phyloP scores from a whole-genome alignment of 768 basidiomycete species.

The Pholiota microspora region DNA sequence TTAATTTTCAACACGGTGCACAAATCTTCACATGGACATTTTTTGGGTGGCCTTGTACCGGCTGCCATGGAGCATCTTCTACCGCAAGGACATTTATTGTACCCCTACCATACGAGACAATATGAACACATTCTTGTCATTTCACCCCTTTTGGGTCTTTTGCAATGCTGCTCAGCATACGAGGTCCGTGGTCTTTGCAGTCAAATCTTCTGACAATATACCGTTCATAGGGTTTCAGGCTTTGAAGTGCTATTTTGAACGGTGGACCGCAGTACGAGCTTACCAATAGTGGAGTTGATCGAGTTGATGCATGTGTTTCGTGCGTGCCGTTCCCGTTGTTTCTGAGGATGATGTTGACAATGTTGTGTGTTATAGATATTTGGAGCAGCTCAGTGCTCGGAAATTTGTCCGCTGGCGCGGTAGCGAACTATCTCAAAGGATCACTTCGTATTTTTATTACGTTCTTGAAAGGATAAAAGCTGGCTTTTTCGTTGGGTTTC shows the following conservation, averaged over 20 bases:
- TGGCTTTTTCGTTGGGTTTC: neutral
- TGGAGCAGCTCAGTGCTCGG: too few relatives aligned
- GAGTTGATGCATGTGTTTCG: neutral
- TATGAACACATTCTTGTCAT: conserved; percentile 31
- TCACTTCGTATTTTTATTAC: too few relatives aligned
- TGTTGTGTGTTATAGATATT: neutral
- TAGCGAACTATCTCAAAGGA: too few relatives aligned
- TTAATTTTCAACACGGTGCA: conserved; percentile 28
- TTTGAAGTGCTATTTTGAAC: neutral
- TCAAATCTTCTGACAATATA: too few relatives aligned
- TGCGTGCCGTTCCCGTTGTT: neutral
- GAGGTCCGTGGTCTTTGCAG: neutral
- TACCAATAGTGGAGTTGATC: neutral
- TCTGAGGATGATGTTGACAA: conserved; percentile 3
- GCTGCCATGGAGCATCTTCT: conserved; percentile 34
- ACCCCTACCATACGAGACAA: conserved; percentile 42
- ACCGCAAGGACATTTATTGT: conserved; percentile 43
- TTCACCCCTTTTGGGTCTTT: neutral
- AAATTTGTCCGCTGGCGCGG: too few relatives aligned
- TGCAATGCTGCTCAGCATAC: neutral
- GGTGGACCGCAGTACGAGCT: neutral
- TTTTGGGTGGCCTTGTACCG: conserved; percentile 25
- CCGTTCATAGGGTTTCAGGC: too few relatives aligned
- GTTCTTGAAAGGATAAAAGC: neutral
- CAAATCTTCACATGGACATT: conserved; percentile 37